Evolutionary conservation across 345 rosid species (phyloP).

Genomic region (Cardamine resedifolia): DNA sequence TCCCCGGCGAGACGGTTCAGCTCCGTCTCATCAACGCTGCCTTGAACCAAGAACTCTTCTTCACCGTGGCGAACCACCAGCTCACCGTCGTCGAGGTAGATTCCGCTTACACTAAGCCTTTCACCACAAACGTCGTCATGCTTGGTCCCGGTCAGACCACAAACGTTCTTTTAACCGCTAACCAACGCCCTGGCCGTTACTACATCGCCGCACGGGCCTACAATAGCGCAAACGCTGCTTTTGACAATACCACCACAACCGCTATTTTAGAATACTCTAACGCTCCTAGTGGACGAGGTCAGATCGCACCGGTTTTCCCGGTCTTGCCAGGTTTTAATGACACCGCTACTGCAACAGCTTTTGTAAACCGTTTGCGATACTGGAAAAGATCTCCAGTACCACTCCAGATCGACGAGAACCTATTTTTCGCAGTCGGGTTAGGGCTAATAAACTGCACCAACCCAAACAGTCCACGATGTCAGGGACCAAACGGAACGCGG

Average conservation of each 20-base stretch:
- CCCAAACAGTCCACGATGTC: conserved; percentile 37
- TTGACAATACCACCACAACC: conserved; percentile 57
- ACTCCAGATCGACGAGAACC: conserved; percentile 46
- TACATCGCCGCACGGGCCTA: conserved; percentile 59
- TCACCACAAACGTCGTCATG: conserved; percentile 49
- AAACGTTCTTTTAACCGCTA: conserved; percentile 50
- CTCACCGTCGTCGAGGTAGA: conserved; percentile 70
- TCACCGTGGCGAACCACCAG: conserved; percentile 58
- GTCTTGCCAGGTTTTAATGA: conserved; percentile 58
- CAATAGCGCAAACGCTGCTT: conserved; percentile 52
- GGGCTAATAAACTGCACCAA: conserved; percentile 44
- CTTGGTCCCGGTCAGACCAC: conserved; percentile 71
- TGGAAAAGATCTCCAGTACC: conserved; percentile 59
- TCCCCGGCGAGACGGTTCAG: conserved; percentile 51
- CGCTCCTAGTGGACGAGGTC: conserved; percentile 34
- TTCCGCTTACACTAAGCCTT: conserved; percentile 60
- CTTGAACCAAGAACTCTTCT: conserved; percentile 67
- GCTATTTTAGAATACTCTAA: conserved; percentile 58
- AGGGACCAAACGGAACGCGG: conserved; percentile 49
- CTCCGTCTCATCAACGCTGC: conserved; percentile 67
- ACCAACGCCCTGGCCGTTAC: conserved; percentile 46
- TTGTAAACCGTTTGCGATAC: conserved; percentile 45
- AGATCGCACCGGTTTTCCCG: conserved; percentile 43
- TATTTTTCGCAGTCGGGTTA: conserved; percentile 57
- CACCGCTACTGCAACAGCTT: conserved; percentile 44